Evolutionary conservation across 2,329 filamentous ascomycete genomes (phyloP).

Genomic region (Coniochaeta sp.): DNA sequence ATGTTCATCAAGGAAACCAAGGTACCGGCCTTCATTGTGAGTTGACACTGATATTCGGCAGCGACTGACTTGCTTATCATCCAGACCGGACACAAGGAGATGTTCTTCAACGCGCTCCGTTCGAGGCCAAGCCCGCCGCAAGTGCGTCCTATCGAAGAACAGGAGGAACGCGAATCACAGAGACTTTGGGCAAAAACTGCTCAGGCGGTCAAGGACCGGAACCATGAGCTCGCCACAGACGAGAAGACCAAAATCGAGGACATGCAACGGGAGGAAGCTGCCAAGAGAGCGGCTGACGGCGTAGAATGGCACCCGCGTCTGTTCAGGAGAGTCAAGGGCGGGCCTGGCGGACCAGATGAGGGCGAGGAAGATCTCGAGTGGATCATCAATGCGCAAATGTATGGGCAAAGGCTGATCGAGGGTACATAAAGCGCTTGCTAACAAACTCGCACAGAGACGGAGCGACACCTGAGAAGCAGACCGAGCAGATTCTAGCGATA

Average conservation of each 20-base stretch:
- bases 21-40: slow-evolving; percentile 32
- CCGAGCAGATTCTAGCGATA: slow-evolving; percentile 78
- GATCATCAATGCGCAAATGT: slow-evolving; percentile 88
- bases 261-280: slow-evolving; percentile 80
- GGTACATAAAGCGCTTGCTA: slow-evolving; percentile 1
- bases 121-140: slow-evolving; percentile 69
- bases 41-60: slow-evolving; percentile 1
- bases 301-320: slow-evolving; percentile 83
- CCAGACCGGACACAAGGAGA: slow-evolving; percentile 79
- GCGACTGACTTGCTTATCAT: slow-evolving; percentile 2
- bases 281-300: slow-evolving; percentile 67
- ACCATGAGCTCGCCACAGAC: slow-evolving; percentile 84
- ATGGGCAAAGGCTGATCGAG: slow-evolving; percentile 17
- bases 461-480: slow-evolving; percentile 58
- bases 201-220: slow-evolving; percentile 71
- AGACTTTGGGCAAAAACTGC: slow-evolving; percentile 77
- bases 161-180: slow-evolving; percentile 85
- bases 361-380: slow-evolving; percentile 88
- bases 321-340: slow-evolving; percentile 69
- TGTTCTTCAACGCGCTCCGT: slow-evolving; percentile 79
- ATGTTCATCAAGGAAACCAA: slow-evolving; percentile 84
- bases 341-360: slow-evolving; percentile 63
- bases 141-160: slow-evolving; percentile 73
- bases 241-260: slow-evolving; percentile 98
- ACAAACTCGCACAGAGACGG: slow-evolving; percentile 41